A percentile compares a stretch with the other conserved stretches of the same genome.
Conservation (phyloP, 306 rosid genomes). For the Delonix regia region DNA sequence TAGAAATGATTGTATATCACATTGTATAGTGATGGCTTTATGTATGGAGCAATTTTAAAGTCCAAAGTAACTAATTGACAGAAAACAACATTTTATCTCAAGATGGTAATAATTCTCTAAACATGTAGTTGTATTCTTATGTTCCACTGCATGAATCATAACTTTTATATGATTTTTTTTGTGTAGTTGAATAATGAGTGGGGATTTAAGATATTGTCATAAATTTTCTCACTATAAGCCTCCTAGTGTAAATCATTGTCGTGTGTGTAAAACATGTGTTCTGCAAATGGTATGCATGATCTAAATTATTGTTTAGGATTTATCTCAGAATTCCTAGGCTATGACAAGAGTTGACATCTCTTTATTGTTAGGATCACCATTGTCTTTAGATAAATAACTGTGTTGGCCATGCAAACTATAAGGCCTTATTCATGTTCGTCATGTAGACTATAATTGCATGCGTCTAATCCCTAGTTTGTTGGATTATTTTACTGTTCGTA, state of each 20-base stretch:
- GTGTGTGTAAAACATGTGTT: slow-evolving; percentile 90
- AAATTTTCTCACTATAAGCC: slow-evolving; percentile 92
- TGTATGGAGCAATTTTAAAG: too few species aligned
- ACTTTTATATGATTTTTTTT: slow-evolving; percentile 18
- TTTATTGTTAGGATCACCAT: slow-evolving; percentile 84
- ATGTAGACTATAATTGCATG: slow-evolving; percentile 78
- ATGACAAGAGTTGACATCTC: slow-evolving; percentile 40
- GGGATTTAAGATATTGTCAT: slow-evolving; percentile 88
- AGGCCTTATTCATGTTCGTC: slow-evolving; percentile 79
- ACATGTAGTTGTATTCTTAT: too few species aligned
- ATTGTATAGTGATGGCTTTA: too few species aligned
- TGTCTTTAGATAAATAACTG: slow-evolving; percentile 96
- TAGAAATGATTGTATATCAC: too few species aligned
- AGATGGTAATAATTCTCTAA: too few species aligned
- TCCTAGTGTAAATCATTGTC: slow-evolving; percentile 94
- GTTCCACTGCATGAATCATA: slow-evolving; percentile 20
- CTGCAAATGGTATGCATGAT: slow-evolving; percentile 78
- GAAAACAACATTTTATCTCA: too few species aligned
- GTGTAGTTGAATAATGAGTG: slow-evolving; percentile 58
- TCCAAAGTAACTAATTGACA: too few species aligned
- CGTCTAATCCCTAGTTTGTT: slow-evolving; percentile 84
- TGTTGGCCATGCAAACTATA: slow-evolving; percentile 90
- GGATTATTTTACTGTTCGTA: slow-evolving; percentile 13
- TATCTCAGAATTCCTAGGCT: slow-evolving; percentile 32
- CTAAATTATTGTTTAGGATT: slow-evolving; percentile 3